A percentile compares a stretch with the other conserved stretches of the same genome.
Evolutionary conservation across 2,329 filamentous ascomycete species (phyloP).

Genomic region (Microcyclospora tardicrescens): DNA sequence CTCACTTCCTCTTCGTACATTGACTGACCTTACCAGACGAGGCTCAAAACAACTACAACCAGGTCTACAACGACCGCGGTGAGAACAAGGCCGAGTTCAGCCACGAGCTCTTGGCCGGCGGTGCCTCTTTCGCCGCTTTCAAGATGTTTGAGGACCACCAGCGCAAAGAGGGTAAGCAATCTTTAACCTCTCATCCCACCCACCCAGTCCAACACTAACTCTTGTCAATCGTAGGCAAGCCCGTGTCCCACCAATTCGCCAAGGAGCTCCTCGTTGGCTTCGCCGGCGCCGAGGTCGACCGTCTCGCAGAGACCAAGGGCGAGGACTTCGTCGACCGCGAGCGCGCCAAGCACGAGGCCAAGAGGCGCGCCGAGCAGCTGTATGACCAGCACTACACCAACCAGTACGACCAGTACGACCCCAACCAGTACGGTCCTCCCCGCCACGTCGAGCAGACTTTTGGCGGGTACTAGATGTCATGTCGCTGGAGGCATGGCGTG

Average conservation of each 20-base stretch:
- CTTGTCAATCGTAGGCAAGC: constrained; percentile 42
- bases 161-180: constrained; percentile 42
- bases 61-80: constrained; percentile 39
- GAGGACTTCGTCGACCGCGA: constrained; percentile 37
- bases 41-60: constrained; percentile 40
- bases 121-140: constrained; percentile 66
- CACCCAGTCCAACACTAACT: neutral
- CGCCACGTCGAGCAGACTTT: neutral
- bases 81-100: constrained; percentile 49
- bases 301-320: constrained; percentile 49
- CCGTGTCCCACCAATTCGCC: constrained; percentile 59
- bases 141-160: constrained; percentile 68
- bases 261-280: constrained; percentile 65
- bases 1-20: neutral
- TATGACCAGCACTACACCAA: constrained; percentile 37
- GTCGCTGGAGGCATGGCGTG: too few species aligned
- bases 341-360: constrained; percentile 33
- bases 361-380: constrained; percentile 30
- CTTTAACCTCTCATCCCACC: neutral
- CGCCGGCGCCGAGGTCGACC: constrained; percentile 63
- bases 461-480: neutral
- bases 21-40: constrained; percentile 29
- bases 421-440: neutral
- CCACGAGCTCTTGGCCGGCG: constrained; percentile 64
- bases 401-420: constrained; percentile 33